These are phyloP conservation scores for Ceratobasidium papillatum DNA, from an alignment of 1,284 basidiomycete genomes.

Conservation along the genomic window DNA sequence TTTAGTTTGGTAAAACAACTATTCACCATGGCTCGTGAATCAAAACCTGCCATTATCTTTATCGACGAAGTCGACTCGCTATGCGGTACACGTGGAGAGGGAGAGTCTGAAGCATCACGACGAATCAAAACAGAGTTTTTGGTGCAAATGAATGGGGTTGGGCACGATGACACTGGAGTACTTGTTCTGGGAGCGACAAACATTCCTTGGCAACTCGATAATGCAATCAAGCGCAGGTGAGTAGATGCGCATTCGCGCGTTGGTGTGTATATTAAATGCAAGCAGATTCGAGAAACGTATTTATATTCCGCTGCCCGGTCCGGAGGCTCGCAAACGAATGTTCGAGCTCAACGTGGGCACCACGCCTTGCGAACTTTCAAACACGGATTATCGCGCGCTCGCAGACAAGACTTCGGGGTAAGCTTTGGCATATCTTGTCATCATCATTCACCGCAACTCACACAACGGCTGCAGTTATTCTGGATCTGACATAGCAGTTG, in stretches of 20 bases:
- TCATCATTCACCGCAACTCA: constrained; percentile 20
- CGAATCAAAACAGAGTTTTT: constrained; percentile 99
- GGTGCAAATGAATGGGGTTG: constrained; percentile 98
- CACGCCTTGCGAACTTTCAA: constrained; percentile 86
- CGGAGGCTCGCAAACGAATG: constrained; percentile 93
- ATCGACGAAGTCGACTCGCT: constrained; percentile 99
- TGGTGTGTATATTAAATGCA: background rate
- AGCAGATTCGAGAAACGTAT: constrained; percentile 94
- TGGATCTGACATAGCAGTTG: constrained; percentile 94
- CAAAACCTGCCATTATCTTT: constrained; percentile 98
- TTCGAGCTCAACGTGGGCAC: constrained; percentile 96
- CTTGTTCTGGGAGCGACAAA: constrained; percentile 99
- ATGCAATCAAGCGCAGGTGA: constrained; percentile 94
- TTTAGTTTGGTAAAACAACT: constrained; percentile 92
- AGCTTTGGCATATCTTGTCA: constrained; percentile 45
- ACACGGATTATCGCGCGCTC: constrained; percentile 82
- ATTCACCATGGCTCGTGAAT: constrained; percentile 95
- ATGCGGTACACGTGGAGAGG: constrained; percentile 93
- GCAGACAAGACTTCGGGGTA: constrained; percentile 90
- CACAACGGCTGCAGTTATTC: constrained; percentile 67
- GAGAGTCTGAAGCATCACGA: constrained; percentile 93
- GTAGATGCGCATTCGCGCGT: constrained; percentile 45
- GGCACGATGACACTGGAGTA: constrained; percentile 96
- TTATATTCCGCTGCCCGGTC: constrained; percentile 95
- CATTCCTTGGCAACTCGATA: constrained; percentile 96